Base-by-base conservation (phyloP, 352 stramenopile species). In the Phytophthora cryptogea region DNA sequence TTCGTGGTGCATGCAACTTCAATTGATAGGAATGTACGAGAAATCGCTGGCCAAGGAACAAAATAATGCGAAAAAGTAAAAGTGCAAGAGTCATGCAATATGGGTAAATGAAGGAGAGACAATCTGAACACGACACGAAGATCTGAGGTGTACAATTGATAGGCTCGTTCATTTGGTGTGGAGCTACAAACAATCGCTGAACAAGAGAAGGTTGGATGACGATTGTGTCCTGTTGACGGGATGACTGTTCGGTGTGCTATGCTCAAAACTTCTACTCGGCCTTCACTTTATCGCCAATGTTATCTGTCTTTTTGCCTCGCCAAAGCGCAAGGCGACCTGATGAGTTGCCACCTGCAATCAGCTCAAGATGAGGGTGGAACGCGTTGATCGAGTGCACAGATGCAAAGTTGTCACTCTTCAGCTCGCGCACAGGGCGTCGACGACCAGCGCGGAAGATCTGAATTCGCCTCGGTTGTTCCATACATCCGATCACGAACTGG, bases 331-430 rank as follows among this genome's bases (percentile, higher is more conserved):
- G 54, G 13, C 86, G 66, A 0, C 86, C 84, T 2, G 80, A 92
- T 4, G 79, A 92, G 58, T 95, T 96, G 20, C 84, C 83, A 5
- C 87, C 80, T 1, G 74, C 78, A 46, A 96, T 86, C 7, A 83
- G 58, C 30, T 89, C 68, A 27, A 86, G 59, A 41, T 77, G 76
- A 23, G 87, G 86, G 56, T 96, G 88, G 63, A 95, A 94, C 3
- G 79, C 74, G 59, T 95, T 94, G 63, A 95, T 90, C 16, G 88
- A 95, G 64, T 94, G 85, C 23, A 96, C 83, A 14, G 87, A 96
- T 1, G 69, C 76, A 36, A 94, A 87, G 36, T 78, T 74, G 37
- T 89, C 72, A 54, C 80, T 88, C 47, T 52, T 75, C 14, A 94
- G 70, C 48, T 89, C 76, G 31, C 88, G 85, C 36, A 94, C 76